Base-by-base conservation (phyloP, 1,139 yeast genomes). In the Lodderomyces jiufengensis region DNA sequence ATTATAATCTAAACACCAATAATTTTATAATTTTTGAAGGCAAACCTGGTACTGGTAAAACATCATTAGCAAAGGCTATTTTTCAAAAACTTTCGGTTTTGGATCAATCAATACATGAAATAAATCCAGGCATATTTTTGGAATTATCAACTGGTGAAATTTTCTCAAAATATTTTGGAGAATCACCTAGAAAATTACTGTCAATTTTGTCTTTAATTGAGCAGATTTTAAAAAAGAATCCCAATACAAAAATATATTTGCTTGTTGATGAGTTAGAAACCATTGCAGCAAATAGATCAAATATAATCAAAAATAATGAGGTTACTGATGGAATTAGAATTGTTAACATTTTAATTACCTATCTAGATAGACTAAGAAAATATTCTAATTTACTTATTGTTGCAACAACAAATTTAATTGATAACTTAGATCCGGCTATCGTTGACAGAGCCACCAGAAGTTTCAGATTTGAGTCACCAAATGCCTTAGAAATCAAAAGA, bases 61-160 rank as follows among this genome's bases (percentile, higher is more conserved):
- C 78, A 1, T 65, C 76, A 1, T 45, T 72, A 26, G 73, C 76
- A 23, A 68, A 59, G 38, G 66, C 76, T 0, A 28, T 63, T 6
- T 52, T 65, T 26, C 68, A 63, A 31, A 61, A 61, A 42, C 32
- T 62, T 18, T 48, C 65, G 18, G 52, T 57, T 40, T 31, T 20
- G 23, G 32, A 29, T 22, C 40, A 11, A 29, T 26, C 8, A 31
- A 36, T 11, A 27, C 35, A 25, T 50, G 14, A 25, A 5, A 11
- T 27, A 15, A 24, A 27, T 9, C 36, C 40, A 24, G 9, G 54
- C 3, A 33, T 61, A 1, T 34, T 64, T 4, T 39, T 66, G 9
- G 70, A 66, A 34, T 33, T 65, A 3, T 52, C 66, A 2, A 61
- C 68, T 36, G 59, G 66, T 3, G 54, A 52, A 32, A 46, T 66